Evolutionary conservation across 495 filamentous ascomycete species (phyloP).

Genomic region (Apodospora peruviana): DNA sequence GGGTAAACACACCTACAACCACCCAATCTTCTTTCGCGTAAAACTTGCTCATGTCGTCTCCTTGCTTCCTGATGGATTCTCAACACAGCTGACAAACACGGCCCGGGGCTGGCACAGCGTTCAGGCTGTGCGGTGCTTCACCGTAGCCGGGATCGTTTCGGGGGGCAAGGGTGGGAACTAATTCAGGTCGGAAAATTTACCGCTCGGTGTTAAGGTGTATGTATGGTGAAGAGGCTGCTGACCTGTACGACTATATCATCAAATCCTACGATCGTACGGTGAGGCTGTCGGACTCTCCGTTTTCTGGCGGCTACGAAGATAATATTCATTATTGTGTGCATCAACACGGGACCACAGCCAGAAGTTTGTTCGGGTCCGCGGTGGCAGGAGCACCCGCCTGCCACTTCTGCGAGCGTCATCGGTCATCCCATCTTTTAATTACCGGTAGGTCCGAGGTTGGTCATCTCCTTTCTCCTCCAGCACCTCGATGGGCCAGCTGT

Average conservation of each 20-base stretch:
- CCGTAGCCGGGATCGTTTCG: background rate
- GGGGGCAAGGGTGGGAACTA: background rate
- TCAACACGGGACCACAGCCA: background rate
- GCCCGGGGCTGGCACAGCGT: background rate
- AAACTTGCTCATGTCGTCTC: background rate
- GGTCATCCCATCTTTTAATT: no score
- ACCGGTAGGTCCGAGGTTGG: no score
- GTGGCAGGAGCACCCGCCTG: no score
- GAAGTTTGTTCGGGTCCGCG: no score
- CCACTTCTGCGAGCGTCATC: no score
- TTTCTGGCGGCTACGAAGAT: background rate
- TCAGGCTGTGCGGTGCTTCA: background rate
- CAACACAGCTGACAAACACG: background rate
- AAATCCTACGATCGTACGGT: no score
- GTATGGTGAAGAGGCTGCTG: background rate
- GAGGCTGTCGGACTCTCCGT: background rate
- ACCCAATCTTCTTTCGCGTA: background rate
- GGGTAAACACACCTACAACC: no score
- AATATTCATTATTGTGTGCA: background rate
- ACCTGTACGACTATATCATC: no score
- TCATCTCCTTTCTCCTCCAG: no score
- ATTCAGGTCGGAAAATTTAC: background rate
- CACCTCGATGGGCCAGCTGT: no score
- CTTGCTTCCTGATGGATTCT: background rate
- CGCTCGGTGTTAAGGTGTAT: background rate